Evolutionary conservation across 2,329 filamentous ascomycete species (phyloP).

Genomic region (Pseudogymnoascus sp.): DNA sequence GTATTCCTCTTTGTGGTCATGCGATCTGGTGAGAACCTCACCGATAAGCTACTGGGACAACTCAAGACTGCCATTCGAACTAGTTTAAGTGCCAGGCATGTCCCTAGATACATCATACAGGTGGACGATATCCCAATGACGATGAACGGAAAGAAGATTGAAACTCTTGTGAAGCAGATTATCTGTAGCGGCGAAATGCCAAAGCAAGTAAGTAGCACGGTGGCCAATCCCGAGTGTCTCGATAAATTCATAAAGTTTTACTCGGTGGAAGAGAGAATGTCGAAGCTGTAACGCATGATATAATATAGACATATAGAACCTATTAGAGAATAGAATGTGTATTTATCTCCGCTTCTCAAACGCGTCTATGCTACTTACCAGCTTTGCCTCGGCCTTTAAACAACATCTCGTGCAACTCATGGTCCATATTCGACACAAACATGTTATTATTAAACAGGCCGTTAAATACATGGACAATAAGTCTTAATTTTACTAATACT

Average conservation of each 20-base stretch:
- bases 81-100: constrained; percentile 8
- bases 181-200: constrained; percentile 13
- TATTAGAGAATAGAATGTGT: background rate
- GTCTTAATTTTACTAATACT: too few relatives aligned
- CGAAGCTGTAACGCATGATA: background rate
- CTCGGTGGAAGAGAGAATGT: constrained; percentile 5
- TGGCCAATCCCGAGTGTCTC: constrained; percentile 11
- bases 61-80: constrained; percentile 23
- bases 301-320: background rate
- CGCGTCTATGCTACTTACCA: background rate
- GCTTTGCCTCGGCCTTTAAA: background rate
- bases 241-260: constrained; percentile 12
- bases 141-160: constrained; percentile 13
- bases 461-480: background rate
- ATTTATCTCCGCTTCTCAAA: background rate
- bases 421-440: background rate
- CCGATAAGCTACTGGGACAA: constrained; percentile 25
- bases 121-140: constrained; percentile 10
- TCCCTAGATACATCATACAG: background rate
- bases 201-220: constrained; percentile 13
- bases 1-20: constrained; percentile 26
- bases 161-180: constrained; percentile 14
- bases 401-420: background rate
- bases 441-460: background rate
- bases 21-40: constrained; percentile 14